A percentile compares a stretch with the other conserved stretches of the same genome.
These are phyloP conservation scores for Monosporozyma siamensis DNA, from an alignment of 805 yeast species.

Conservation along the genomic window DNA sequence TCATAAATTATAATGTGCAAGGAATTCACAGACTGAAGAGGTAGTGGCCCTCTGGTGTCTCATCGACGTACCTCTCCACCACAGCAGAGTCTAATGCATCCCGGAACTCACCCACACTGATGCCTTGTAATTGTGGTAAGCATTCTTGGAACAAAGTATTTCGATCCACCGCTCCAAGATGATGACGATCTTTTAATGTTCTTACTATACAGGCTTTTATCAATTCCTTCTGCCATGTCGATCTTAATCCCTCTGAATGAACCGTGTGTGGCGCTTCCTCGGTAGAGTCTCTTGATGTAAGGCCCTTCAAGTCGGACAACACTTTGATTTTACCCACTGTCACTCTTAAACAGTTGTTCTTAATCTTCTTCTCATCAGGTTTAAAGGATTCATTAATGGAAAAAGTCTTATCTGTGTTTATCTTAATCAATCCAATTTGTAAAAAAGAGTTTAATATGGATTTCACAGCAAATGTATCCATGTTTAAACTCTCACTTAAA, in stretches of 20 bases:
- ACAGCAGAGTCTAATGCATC: constrained; percentile 18
- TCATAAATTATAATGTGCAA: too few relatives aligned
- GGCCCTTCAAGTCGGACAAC: too few relatives aligned
- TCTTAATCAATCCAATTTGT: constrained; percentile 10
- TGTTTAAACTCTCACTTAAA: constrained; percentile 6
- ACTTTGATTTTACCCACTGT: constrained; percentile 6
- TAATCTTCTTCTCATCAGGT: constrained; percentile 17
- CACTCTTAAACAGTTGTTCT: constrained; percentile 18
- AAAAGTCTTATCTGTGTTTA: constrained; percentile 4
- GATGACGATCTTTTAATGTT: constrained; percentile 15
- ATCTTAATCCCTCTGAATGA: constrained; percentile 20
- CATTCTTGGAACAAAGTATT: constrained; percentile 10
- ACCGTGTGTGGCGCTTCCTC: too few relatives aligned
- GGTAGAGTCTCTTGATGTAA: too few relatives aligned
- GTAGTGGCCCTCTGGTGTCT: neutral
- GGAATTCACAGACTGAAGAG: neutral
- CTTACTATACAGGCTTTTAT: constrained; percentile 22
- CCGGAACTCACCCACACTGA: constrained; percentile 28
- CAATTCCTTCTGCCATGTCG: constrained; percentile 24
- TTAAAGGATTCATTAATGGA: constrained; percentile 15
- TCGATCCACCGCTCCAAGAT: constrained; percentile 7
- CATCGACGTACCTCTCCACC: constrained; percentile 6
- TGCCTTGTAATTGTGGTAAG: constrained; percentile 13
- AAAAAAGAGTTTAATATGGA: constrained; percentile 17
- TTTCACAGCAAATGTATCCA: constrained; percentile 6